phyloP scores from a whole-genome alignment of 2,329 filamentous ascomycete genomes.

The Hypoxylon sp. region DNA sequence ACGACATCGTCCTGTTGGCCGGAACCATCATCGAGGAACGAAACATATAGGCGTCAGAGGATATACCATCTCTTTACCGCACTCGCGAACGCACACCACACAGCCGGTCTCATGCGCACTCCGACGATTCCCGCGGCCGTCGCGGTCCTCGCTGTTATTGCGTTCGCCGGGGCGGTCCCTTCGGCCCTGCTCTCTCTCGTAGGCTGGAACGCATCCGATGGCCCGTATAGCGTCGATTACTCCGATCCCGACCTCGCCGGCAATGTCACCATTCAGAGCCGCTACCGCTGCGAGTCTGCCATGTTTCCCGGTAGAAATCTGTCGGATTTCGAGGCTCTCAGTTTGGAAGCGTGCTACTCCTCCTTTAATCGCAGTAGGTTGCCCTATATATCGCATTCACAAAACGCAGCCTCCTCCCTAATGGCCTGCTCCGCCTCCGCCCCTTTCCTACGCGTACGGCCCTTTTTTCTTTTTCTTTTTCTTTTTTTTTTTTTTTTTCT shows the following conservation, averaged over 20 bases:
- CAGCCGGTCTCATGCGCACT: neutral
- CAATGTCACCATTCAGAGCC: neutral
- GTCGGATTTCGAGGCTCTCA: neutral
- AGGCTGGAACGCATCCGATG: neutral
- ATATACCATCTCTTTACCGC: no score
- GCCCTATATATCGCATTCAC: neutral
- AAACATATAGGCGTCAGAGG: neutral
- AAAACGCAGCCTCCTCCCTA: neutral
- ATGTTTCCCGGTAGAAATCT: neutral
- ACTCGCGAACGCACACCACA: neutral
- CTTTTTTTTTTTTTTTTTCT: neutral
- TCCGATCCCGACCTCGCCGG: neutral
- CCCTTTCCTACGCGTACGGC: no score
- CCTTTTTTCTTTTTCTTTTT: neutral
- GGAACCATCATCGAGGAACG: neutral
- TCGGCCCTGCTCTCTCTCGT: neutral
- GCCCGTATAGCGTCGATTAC: neutral
- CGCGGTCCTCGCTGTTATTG: neutral
- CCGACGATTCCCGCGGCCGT: neutral
- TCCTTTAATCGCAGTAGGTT: neutral
- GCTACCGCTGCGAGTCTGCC: conserved; percentile 1
- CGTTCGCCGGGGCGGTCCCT: neutral
- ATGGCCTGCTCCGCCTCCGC: no score
- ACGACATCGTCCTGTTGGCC: neutral
- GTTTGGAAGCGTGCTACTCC: no score